Base-by-base conservation (phyloP, 1,284 basidiomycete species). In the Fomes fomentarius region DNA sequence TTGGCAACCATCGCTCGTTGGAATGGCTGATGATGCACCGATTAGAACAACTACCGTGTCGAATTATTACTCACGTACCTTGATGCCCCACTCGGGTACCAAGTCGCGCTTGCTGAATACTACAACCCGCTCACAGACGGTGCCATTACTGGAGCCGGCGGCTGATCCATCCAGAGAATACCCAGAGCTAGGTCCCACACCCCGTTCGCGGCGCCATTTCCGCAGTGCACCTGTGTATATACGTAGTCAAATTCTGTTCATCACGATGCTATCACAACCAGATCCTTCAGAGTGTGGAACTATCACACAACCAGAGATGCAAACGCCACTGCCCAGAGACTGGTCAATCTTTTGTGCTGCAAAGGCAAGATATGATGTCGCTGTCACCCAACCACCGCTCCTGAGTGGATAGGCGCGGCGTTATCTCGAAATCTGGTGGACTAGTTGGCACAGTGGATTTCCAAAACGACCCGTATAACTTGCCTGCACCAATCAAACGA, bases 31-130 rank as follows among this genome's bases (percentile, higher is more conserved):
- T 8, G 31, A n/a, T n/a, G n/a, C n/a, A n/a, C n/a, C n/a, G n/a
- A 28, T 49, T 11, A 39, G 26, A 45, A 33, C 15, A 60, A 54
- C 52, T 60, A 26, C 8, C 6, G 14, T 12, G n/a, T 19, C 44
- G 25, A 26, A 2, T 5, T 8, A 19, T 17, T 3, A 12, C 22
- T 3, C 9, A 69, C 82, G 62, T 63, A 95, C 95, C 78, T 90
- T 82, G 64, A 96, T 83, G 28, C 94, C 92, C 80, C 87, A 86
- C 58, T 82, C 78, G 43, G 95, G 87, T 5, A 97, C 93, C 40
- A 98, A 77, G 73, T 99, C 97, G 37, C 89, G 82, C 76, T 98
- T 98, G 64, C 94, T 96, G 65, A 98, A 85, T 5, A 98, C 91
- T 38, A 99, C 85, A 35, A 99, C 81, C 48, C 91, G 89, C 72